A percentile compares a stretch with the other conserved stretches of the same genome.
These are phyloP conservation scores for Candida caryicola DNA, from an alignment of 805 yeast genomes.

Conservation along the genomic window DNA sequence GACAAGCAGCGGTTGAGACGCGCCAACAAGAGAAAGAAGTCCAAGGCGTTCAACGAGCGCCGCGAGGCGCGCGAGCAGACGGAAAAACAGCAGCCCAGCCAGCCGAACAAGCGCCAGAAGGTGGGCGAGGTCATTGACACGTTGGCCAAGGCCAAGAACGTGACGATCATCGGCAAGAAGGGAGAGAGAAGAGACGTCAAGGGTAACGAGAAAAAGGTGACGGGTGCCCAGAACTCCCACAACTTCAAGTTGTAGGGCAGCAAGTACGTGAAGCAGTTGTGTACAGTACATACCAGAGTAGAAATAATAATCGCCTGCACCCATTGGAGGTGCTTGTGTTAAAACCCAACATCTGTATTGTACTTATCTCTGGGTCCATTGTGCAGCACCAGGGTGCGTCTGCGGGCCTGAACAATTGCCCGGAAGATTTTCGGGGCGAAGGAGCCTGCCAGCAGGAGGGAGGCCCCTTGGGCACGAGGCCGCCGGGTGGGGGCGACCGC, in stretches of 20 bases:
- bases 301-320: background rate
- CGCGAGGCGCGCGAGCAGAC: constrained; percentile 26
- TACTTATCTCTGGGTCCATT: no score
- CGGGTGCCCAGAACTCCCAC: constrained; percentile 27
- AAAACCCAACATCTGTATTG: no score
- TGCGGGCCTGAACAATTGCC: no score
- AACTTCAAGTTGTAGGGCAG: constrained; percentile 23
- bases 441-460: no score
- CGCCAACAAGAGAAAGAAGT: constrained; percentile 77
- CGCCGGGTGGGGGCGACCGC: no score
- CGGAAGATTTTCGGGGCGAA: no score
- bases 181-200: constrained; percentile 73
- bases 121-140: constrained; percentile 67
- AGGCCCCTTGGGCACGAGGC: no score
- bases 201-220: constrained; percentile 59
- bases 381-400: no score
- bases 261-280: background rate
- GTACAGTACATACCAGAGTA: background rate
- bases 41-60: constrained; percentile 47
- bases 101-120: constrained; percentile 48
- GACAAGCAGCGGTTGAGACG: constrained; percentile 86
- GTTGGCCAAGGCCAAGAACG: constrained; percentile 66
- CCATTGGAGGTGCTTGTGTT: no score
- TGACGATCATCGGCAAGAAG: constrained; percentile 71
- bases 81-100: constrained; percentile 25